Evolutionary conservation across 2,329 filamentous ascomycete genomes (phyloP).

Genomic region (Graphilbum sp.): DNA sequence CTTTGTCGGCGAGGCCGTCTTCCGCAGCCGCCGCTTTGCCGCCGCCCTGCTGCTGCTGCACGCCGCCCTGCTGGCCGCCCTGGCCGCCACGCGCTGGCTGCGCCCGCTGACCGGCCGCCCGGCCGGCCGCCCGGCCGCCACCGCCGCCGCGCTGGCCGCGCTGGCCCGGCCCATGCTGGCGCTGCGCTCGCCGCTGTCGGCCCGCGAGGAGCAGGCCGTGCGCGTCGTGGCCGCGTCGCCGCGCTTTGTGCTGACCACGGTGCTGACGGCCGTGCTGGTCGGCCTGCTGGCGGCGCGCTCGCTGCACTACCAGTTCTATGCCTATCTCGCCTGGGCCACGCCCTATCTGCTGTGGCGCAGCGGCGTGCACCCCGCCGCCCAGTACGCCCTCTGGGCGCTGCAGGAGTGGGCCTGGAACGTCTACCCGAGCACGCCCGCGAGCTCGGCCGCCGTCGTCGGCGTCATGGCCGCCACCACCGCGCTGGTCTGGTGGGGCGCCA

Average conservation of each 20-base stretch:
- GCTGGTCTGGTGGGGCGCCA: slow-evolving; percentile 42
- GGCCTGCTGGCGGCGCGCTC: slow-evolving; percentile 76
- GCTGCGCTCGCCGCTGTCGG: slow-evolving; percentile 12
- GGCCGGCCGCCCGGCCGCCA: slow-evolving; percentile 8
- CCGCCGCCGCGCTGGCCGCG: slow-evolving; percentile 37
- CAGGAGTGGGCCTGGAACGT: slow-evolving; percentile 95
- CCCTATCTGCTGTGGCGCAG: slow-evolving; percentile 76
- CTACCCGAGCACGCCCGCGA: slow-evolving; percentile 56
- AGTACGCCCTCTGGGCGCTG: slow-evolving; percentile 53
- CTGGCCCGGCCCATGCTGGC: slow-evolving; percentile 19
- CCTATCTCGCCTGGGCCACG: slow-evolving; percentile 78
- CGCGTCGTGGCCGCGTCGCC: slow-evolving; percentile 48
- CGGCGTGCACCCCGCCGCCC: slow-evolving; percentile 47
- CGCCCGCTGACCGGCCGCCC: slow-evolving; percentile 26
- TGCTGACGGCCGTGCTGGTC: slow-evolving; percentile 61
- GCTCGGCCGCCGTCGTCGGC: slow-evolving; percentile 48
- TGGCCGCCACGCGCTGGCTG: slow-evolving; percentile 55
- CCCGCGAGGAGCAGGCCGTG: slow-evolving; percentile 38
- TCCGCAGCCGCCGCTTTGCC: slow-evolving; percentile 56
- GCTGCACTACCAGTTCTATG: slow-evolving; percentile 90
- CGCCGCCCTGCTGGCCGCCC: slow-evolving; percentile 45
- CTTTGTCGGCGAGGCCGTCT: slow-evolving; percentile 71
- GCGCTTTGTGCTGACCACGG: slow-evolving; percentile 57
- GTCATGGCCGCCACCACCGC: slow-evolving; percentile 51
- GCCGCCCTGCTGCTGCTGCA: slow-evolving; percentile 50